Evolutionary conservation across 1,284 basidiomycete species (phyloP).

Genomic region (Takashimella koratensis): DNA sequence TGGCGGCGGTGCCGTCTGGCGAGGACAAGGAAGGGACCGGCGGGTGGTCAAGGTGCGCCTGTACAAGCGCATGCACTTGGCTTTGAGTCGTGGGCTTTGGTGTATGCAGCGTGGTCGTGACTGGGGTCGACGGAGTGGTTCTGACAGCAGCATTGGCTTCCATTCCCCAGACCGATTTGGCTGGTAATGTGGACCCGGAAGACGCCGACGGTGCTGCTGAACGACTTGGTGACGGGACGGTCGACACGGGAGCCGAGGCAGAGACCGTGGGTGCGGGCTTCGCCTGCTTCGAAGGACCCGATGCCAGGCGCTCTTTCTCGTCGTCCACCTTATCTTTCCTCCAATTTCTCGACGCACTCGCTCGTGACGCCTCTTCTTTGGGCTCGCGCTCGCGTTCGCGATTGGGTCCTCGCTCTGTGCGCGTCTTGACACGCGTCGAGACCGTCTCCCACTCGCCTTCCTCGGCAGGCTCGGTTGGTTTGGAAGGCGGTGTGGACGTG

Average conservation of each 20-base stretch:
- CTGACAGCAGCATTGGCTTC: constrained; percentile 4
- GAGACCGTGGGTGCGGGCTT: too few relatives aligned
- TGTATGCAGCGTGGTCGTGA: not conserved
- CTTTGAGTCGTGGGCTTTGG: constrained; percentile 6
- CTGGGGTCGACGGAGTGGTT: constrained; percentile 1
- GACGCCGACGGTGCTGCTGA: not conserved
- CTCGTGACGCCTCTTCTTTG: constrained; percentile 4
- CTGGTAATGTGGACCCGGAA: not conserved
- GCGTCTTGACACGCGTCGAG: constrained; percentile 1
- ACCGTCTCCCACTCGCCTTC: constrained; percentile 41
- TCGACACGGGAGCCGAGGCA: too few relatives aligned
- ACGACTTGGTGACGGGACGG: constrained; percentile 3
- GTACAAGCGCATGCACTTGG: not conserved
- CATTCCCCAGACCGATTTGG: constrained; percentile 32
- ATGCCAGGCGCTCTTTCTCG: constrained; percentile 6
- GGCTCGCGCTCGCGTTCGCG: constrained; percentile 17
- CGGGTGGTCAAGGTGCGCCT: constrained; percentile 1
- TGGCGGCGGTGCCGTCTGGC: constrained; percentile 17
- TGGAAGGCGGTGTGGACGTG: not conserved
- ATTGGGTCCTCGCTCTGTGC: too few relatives aligned
- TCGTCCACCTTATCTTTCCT: constrained; percentile 7
- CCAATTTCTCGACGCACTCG: constrained; percentile 20
- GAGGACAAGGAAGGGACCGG: constrained; percentile 25
- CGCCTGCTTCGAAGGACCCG: not conserved
- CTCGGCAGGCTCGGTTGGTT: not conserved